Percentiles rank a stretch among this genome's conserved stretches.
Evolutionary conservation across 495 filamentous ascomycete species (phyloP).

Genomic region (Astrothelium subdiscretum): DNA sequence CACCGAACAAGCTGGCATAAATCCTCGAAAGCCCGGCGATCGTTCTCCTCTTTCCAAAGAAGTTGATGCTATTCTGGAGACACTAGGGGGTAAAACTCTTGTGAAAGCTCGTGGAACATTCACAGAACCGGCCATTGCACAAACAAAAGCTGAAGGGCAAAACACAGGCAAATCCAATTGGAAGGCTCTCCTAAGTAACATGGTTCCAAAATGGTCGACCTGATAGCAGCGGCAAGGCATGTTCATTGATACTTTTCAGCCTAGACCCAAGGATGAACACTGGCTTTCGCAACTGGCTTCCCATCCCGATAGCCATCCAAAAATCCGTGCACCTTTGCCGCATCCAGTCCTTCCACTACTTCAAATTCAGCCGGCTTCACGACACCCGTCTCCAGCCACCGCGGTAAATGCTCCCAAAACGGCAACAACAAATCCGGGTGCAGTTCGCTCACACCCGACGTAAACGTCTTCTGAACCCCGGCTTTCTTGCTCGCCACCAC

Average conservation of each 20-base stretch:
- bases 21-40: constrained; percentile 28
- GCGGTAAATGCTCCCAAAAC: constrained; percentile 19
- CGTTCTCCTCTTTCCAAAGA: constrained; percentile 5
- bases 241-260: not conserved
- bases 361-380: constrained; percentile 12
- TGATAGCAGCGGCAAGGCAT: not conserved
- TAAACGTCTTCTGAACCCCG: constrained; percentile 17
- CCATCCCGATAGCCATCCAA: constrained; percentile 15
- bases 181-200: not conserved
- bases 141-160: not conserved
- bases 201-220: not conserved
- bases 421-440: not conserved
- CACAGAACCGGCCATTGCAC: not conserved
- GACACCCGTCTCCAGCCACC: constrained; percentile 16
- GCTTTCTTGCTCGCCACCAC: constrained; percentile 13
- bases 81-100: constrained; percentile 47
- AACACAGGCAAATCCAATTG: not conserved
- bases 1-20: constrained; percentile 4
- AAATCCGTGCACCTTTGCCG: constrained; percentile 9
- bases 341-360: constrained; percentile 10
- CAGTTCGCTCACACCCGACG: constrained; percentile 3
- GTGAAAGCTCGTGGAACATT: constrained; percentile 33
- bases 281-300: constrained; percentile 6
- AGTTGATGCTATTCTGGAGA: constrained; percentile 23
- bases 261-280: constrained; percentile 1